Conservation (phyloP, 495 filamentous ascomycete genomes). For the Trichoderma asperelloides region DNA sequence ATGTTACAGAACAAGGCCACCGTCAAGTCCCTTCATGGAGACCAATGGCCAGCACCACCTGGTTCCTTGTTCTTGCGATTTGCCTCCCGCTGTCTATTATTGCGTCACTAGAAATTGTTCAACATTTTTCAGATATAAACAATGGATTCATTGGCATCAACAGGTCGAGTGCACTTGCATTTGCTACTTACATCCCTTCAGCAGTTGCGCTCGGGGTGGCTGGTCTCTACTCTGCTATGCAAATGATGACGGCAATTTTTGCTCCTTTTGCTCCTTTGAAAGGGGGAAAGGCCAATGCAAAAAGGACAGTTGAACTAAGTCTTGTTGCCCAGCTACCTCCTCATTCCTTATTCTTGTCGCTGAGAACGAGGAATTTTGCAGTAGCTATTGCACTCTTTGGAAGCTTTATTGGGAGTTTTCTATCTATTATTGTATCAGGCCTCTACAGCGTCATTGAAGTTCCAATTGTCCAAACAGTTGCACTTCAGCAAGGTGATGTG, state of each 20-base stretch:
- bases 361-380: constrained; percentile 8
- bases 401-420: constrained; percentile 11
- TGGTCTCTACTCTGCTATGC: constrained; percentile 10
- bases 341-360: constrained; percentile 7
- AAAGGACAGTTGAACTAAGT: constrained; percentile 11
- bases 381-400: constrained; percentile 8
- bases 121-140: constrained; percentile 12
- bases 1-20: background rate
- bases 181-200: constrained; percentile 14
- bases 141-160: constrained; percentile 10
- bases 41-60: constrained; percentile 9
- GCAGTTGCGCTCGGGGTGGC: constrained; percentile 12
- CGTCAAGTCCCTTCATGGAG: constrained; percentile 9
- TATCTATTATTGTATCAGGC: constrained; percentile 14
- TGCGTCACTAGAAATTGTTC: constrained; percentile 12
- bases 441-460: constrained; percentile 9
- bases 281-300: constrained; percentile 10
- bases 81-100: constrained; percentile 10
- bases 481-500: background rate
- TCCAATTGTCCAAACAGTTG: background rate
- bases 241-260: constrained; percentile 11
- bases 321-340: constrained; percentile 11
- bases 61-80: constrained; percentile 11
- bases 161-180: background rate
- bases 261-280: constrained; percentile 12